Evolutionary conservation across 768 basidiomycete genomes (phyloP).

Genomic region (Tulasnella calospora): DNA sequence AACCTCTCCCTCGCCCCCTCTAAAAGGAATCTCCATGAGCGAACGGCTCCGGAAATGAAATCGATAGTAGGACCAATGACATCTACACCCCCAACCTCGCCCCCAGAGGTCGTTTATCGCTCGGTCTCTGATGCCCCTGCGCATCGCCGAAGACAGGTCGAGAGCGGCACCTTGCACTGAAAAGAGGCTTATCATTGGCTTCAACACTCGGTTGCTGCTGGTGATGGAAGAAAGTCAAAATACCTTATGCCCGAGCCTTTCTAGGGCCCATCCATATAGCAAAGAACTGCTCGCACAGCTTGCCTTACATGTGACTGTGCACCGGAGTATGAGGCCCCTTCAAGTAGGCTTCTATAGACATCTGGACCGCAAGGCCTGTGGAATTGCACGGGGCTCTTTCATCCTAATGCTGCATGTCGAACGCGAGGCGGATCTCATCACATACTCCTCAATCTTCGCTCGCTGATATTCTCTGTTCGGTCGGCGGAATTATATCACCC

Average conservation of each 20-base stretch:
- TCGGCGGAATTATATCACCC: slow-evolving; percentile 5
- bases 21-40: neutral
- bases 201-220: too few species aligned
- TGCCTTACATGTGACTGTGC: neutral
- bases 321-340: neutral
- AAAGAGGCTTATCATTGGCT: too few species aligned
- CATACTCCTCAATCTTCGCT: neutral
- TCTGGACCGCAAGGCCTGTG: neutral
- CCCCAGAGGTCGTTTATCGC: neutral
- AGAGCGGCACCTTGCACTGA: too few species aligned
- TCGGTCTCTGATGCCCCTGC: too few species aligned
- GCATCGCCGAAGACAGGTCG: too few species aligned
- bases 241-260: neutral
- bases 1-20: neutral
- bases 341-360: neutral
- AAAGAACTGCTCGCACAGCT: neutral
- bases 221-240: neutral
- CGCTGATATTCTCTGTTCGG: neutral
- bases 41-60: slow-evolving; percentile 6
- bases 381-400: neutral
- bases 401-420: slow-evolving; percentile 1
- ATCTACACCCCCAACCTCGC: neutral
- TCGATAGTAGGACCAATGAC: neutral
- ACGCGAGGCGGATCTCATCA: neutral
- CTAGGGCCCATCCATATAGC: too few species aligned